These are phyloP conservation scores for Nakaseomyces nivariensis DNA, from an alignment of 1,139 yeast genomes.

Conservation along the genomic window DNA sequence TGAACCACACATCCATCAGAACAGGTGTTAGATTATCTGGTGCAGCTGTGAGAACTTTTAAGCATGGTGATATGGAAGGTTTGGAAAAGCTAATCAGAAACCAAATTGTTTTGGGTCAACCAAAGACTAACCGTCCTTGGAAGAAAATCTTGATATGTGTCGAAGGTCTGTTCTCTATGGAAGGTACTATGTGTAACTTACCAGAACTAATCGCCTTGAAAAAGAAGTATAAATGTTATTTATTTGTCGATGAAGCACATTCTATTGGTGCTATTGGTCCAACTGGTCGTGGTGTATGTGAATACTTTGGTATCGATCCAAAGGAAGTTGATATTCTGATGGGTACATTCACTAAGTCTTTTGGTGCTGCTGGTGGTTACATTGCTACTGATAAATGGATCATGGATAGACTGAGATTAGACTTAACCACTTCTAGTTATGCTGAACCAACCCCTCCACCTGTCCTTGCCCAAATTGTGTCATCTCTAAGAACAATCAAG, in stretches of 20 bases:
- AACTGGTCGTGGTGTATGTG: slow-evolving; percentile 88
- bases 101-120: slow-evolving; percentile 92
- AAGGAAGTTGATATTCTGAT: slow-evolving; percentile 70
- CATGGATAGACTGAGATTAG: slow-evolving; percentile 65
- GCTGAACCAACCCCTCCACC: slow-evolving; percentile 88
- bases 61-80: slow-evolving; percentile 80
- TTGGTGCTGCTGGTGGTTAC: slow-evolving; percentile 98
- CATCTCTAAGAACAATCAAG: slow-evolving; percentile 67
- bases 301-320: slow-evolving; percentile 76
- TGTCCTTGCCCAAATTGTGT: slow-evolving; percentile 76
- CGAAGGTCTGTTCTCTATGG: slow-evolving; percentile 97
- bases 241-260: slow-evolving; percentile 95
- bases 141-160: slow-evolving; percentile 84
- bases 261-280: slow-evolving; percentile 98
- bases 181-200: slow-evolving; percentile 85
- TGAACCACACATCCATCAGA: slow-evolving; percentile 92
- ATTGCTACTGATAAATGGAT: slow-evolving; percentile 62
- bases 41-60: slow-evolving; percentile 84
- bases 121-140: slow-evolving; percentile 97
- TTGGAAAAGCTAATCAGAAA: slow-evolving; percentile 75
- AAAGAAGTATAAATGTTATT: slow-evolving; percentile 77
- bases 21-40: slow-evolving; percentile 92
- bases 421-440: slow-evolving; percentile 63
- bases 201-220: slow-evolving; percentile 69
- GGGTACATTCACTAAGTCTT: slow-evolving; percentile 97